phyloP scores from a whole-genome alignment of 108 stramenopile genomes.

The Ochromonas danica region DNA sequence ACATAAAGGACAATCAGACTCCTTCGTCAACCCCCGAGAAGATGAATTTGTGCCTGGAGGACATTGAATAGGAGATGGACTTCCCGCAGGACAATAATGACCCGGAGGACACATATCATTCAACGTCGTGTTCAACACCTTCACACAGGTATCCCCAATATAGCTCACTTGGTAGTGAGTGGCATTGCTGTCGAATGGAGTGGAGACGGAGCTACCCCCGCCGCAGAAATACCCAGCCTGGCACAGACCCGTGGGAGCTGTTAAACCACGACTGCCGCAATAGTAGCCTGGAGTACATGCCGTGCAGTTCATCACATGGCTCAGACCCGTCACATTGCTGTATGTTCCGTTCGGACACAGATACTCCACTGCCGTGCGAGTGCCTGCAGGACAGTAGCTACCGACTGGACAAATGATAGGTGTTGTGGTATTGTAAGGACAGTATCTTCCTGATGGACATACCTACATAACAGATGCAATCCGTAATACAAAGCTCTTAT shows the following conservation, averaged over 20 bases:
- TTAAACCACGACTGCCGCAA: constrained; percentile 9
- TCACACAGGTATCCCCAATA: constrained; percentile 50
- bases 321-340: constrained; percentile 33
- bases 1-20: constrained; percentile 1
- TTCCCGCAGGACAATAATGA: constrained; percentile 51
- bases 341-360: constrained; percentile 37
- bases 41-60: constrained; percentile 41
- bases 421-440: constrained; percentile 41
- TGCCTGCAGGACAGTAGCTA: constrained; percentile 37
- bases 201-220: constrained; percentile 7
- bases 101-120: constrained; percentile 55
- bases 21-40: neutral
- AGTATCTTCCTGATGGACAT: constrained; percentile 46
- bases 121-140: constrained; percentile 39
- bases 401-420: constrained; percentile 44
- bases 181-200: neutral
- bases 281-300: constrained; percentile 44
- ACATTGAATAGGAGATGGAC: constrained; percentile 5
- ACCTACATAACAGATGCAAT: constrained; percentile 38
- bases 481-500: too few relatives aligned
- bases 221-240: constrained; percentile 40
- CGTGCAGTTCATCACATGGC: constrained; percentile 38
- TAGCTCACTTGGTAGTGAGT: neutral
- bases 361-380: neutral
- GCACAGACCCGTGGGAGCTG: constrained; percentile 36